Base-by-base conservation (phyloP, 768 basidiomycete genomes). In the Lyophyllum shimeji region DNA sequence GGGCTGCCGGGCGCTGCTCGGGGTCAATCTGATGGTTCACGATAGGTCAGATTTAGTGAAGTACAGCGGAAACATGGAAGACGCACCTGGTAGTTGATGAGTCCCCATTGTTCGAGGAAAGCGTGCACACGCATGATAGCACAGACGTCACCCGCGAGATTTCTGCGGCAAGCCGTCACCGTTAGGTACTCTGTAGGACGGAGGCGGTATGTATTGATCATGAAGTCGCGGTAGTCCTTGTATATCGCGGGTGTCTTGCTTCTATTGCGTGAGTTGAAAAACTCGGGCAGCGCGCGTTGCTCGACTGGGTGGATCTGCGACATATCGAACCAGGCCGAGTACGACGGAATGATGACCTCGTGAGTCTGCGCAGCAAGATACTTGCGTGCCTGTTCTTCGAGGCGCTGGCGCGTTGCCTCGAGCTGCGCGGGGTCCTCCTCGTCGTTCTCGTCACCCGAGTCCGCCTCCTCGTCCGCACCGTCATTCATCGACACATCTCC, bases 151-250 rank as follows among this genome's bases (percentile, higher is more conserved):
- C 97, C 97, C 4, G 96, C 96, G 60, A 99, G 73, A 72, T 99
- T 99, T 60, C 97, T 76, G 67, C 97, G 73, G 69, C 97, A 99
- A 1, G 96, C 96, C 1, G 97, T 99, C 56, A 98, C 92, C 17
- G 97, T 99, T 55, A 99, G 81, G 65, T 99, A 99, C 69, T 99
- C 97, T 21, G 82, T 83, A 1, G 97, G 97, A 49, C 97, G 82
- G 37, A 99, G 79, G 49, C 97, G 82, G 72, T 98, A 98, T 1
- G 97, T 95, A 75, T 99, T 98, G 71, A 99, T 85, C 96, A 99
- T 99, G 64, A 99, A 99, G 78, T 99, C 96, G 57, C 97, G 86
- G 67, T 99, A 99, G 70, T 99, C 96, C 71, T 98, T 98, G 79
- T 98, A 99, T 59, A 98, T 94, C 18, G 91, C 81, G 0, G 97